A percentile compares a stretch with the other conserved stretches of the same genome.
phyloP scores from a whole-genome alignment of 2,329 filamentous ascomycete species.

The Sclerotinia spermophila region DNA sequence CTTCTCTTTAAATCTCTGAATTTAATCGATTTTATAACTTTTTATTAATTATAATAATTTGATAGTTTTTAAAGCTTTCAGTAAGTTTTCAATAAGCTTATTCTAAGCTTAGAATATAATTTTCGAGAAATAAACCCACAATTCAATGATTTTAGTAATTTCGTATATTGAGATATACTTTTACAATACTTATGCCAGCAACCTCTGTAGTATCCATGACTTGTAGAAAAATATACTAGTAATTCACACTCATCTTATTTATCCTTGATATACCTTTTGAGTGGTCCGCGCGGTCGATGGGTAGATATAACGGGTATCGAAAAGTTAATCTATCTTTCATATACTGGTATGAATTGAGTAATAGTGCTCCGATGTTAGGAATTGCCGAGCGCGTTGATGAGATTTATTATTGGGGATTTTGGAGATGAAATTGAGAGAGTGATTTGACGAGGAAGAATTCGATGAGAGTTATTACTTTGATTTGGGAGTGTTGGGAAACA shows the following conservation, averaged over 20 bases:
- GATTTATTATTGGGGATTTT: neutral
- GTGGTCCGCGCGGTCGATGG: neutral
- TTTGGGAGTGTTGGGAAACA: neutral
- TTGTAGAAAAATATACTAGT: neutral
- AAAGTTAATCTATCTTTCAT: neutral
- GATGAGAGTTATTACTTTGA: neutral
- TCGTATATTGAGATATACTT: too few relatives aligned
- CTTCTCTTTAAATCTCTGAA: too few relatives aligned
- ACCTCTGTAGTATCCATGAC: neutral
- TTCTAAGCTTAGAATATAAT: too few relatives aligned
- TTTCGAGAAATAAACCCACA: too few relatives aligned
- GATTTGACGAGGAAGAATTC: neutral
- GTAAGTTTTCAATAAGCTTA: too few relatives aligned
- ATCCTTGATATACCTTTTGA: neutral
- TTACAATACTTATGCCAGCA: too few relatives aligned
- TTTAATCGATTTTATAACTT: too few relatives aligned
- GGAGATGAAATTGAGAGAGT: neutral
- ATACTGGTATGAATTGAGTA: conserved; percentile 7
- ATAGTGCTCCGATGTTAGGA: conserved; percentile 5
- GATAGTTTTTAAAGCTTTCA: too few relatives aligned
- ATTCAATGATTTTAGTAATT: too few relatives aligned
- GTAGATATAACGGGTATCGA: neutral
- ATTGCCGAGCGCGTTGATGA: neutral
- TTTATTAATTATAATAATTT: too few relatives aligned
- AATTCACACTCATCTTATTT: neutral